Evolutionary conservation across 2,329 filamentous ascomycete species (phyloP), one percentile per base, ranked within the genome.

Genomic region (Verticillium zaregamsianum): DNA sequence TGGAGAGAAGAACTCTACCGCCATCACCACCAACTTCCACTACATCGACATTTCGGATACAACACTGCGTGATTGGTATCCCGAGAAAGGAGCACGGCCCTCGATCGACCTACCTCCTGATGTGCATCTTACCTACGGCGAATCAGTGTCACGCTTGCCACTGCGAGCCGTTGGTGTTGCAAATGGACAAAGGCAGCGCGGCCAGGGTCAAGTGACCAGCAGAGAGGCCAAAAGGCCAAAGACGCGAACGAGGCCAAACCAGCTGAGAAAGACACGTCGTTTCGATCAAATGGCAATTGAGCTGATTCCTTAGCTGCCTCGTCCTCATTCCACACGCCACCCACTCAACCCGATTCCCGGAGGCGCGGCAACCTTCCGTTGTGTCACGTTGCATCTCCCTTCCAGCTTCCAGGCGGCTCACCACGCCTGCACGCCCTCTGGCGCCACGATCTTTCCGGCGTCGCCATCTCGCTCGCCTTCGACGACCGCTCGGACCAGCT

Each of bases 401-500:
- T n/a, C n/a, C n/a, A n/a, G n/a, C 33, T 35, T 35, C 33, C 33
- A 35, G 14, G 33, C n/a, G 45, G 45, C 45, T 52, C 45, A 60
- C 58, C 61, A 64, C 17, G 60, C 15, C 49, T 64, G 65, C 15
- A 64, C 28, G 49, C 61, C 65, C 23, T 60, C 39, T 17, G 37
- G 52, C 9, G 55, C 60, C 40, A 80, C 66, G 6, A 75, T 69
- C 66, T 71, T 76, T 5, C 79, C 79, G 31, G 70, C 71, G 66
- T 81, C 74, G 1, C 59, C 68, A 70, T 81, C 78, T 39, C 74
- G 66, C 59, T 69, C 62, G 0, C 79, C 79, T 61, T 80, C 73
- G 6, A 81, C 64, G 0, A 81, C 77, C 58, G 70, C 67, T 52
- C 68, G 68, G 15, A 80, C 68, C n/a, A 80, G 73, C 45, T 69